These are phyloP conservation scores for Dictyostelium intermedium DNA, from an alignment of 78 protist genomes.

Conservation along the genomic window DNA sequence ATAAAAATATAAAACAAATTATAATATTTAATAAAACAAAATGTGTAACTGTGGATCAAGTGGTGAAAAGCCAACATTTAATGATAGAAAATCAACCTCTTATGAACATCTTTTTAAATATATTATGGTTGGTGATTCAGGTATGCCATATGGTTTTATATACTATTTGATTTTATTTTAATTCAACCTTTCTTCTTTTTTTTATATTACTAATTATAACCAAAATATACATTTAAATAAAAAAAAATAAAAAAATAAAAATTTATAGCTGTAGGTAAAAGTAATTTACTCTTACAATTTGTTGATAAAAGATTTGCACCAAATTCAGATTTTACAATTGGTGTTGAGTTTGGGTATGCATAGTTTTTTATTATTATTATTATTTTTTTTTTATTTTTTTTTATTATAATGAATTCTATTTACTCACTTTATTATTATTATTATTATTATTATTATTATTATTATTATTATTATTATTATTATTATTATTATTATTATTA, in stretches of 20 bases:
- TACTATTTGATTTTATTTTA: background rate
- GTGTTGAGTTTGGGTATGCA: constrained; percentile 97
- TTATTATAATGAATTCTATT: no score
- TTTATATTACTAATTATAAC: background rate
- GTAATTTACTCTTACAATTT: constrained; percentile 97
- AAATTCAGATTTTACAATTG: constrained; percentile 98
- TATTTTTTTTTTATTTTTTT: no score
- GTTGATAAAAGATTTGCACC: constrained; percentile 98
- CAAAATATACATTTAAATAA: no score
- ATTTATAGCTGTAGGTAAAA: constrained; percentile 93
- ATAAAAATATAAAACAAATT: background rate
- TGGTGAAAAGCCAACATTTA: background rate
- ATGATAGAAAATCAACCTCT: constrained; percentile 34
- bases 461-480: no score
- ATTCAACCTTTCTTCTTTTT: background rate
- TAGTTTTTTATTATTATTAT: background rate
- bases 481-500: no score
- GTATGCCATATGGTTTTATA: background rate
- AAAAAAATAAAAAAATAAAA: no score
- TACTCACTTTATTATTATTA: no score
- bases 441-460: background rate
- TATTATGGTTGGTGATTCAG: constrained; percentile 87
- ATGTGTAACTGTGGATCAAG: constrained; percentile 41
- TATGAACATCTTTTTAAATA: constrained; percentile 77
- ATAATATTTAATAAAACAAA: background rate